Conservation (phyloP, 2,329 filamentous ascomycete genomes). For the Chrysosporium queenslandicum region DNA sequence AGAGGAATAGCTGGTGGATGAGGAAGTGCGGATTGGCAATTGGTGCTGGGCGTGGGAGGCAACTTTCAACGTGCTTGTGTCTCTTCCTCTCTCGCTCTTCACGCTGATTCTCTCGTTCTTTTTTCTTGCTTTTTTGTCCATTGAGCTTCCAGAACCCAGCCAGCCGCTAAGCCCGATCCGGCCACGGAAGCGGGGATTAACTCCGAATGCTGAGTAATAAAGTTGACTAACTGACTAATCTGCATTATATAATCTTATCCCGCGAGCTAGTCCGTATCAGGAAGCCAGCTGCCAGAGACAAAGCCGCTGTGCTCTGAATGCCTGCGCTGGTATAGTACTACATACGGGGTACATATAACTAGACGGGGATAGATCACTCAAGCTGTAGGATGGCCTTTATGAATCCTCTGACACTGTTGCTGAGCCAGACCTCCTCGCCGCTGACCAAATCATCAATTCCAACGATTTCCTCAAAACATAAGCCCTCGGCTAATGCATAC, state of each 20-base stretch:
- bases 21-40: neutral
- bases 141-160: neutral
- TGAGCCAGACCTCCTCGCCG: slow-evolving; percentile 77
- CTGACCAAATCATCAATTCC: slow-evolving; percentile 50
- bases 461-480: slow-evolving; percentile 59
- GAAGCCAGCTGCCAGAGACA: too few species aligned
- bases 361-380: too few species aligned
- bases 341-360: too few species aligned
- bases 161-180: neutral
- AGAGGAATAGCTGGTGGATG: neutral
- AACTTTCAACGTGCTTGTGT: neutral
- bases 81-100: neutral
- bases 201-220: neutral
- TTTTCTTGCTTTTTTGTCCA: neutral
- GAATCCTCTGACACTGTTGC: slow-evolving; percentile 79
- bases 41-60: neutral
- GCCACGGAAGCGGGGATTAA: neutral
- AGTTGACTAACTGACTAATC: too few species aligned
- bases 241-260: too few species aligned
- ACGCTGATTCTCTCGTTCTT: neutral
- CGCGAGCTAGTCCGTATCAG: too few species aligned
- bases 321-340: too few species aligned
- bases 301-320: too few species aligned
- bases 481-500: slow-evolving; percentile 63
- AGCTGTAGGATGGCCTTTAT: slow-evolving; percentile 29